phyloP scores from a whole-genome alignment of 202 grass and related monocot species.

The Zizania palustris region DNA sequence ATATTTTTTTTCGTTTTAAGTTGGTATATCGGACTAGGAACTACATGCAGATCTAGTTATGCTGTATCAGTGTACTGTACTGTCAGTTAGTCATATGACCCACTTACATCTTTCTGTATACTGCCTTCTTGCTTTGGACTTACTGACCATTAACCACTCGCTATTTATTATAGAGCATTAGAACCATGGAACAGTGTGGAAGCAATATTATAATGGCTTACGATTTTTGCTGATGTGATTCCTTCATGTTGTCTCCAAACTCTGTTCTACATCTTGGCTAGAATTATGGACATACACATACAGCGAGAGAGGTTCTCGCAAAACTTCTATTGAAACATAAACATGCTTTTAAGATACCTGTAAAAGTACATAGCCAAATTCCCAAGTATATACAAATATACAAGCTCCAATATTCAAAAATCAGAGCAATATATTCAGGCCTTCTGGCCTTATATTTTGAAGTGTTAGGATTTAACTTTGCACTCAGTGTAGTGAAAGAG shows the following conservation, averaged over 20 bases:
- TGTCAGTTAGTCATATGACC: conserved; percentile 1
- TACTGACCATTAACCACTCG: neutral
- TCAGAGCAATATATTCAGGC: conserved; percentile 14
- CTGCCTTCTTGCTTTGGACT: neutral
- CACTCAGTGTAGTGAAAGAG: neutral
- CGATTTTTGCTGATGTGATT: neutral
- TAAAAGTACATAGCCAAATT: neutral
- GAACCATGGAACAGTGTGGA: neutral
- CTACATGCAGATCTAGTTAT: conserved; percentile 10
- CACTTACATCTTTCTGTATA: neutral
- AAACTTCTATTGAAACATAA: neutral
- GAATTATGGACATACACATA: neutral
- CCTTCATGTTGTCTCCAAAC: neutral
- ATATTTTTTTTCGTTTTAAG: neutral
- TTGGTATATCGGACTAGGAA: neutral
- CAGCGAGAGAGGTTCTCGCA: conserved; percentile 5
- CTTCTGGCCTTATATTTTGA: conserved; percentile 17
- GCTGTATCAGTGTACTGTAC: neutral
- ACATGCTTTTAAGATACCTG: conserved; percentile 14
- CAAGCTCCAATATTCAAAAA: neutral
- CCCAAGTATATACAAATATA: neutral
- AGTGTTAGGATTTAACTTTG: neutral
- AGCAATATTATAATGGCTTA: neutral
- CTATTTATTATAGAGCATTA: neutral
- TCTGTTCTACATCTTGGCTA: conserved; percentile 1